phyloP scores from a whole-genome alignment of 768 basidiomycete species.

The Cubamyces sp. region DNA sequence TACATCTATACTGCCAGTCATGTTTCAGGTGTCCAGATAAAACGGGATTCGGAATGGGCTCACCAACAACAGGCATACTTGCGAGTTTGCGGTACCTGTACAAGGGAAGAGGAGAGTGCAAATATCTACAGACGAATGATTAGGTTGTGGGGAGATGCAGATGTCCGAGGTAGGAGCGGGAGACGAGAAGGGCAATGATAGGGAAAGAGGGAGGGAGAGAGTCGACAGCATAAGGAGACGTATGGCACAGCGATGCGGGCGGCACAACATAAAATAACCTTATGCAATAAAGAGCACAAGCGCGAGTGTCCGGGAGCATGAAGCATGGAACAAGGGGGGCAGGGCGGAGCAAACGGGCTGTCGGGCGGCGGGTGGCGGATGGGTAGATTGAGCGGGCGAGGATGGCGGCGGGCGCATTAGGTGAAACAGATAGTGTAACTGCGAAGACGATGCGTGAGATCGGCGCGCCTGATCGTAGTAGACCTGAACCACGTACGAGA shows the following conservation, averaged over 20 bases:
- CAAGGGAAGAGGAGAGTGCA: not conserved
- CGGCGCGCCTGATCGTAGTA: constrained; percentile 1
- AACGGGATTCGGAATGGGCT: not conserved
- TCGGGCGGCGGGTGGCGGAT: not conserved
- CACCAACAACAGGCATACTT: constrained; percentile 12
- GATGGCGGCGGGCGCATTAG: constrained; percentile 12
- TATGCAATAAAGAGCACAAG: constrained; percentile 23
- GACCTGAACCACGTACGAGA: not conserved
- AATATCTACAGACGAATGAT: constrained; percentile 25
- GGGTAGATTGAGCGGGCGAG: not conserved
- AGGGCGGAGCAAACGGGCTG: not conserved
- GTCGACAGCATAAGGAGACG: constrained; percentile 25
- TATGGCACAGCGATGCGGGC: constrained; percentile 24
- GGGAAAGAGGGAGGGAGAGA: not conserved
- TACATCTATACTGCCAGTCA: constrained; percentile 16
- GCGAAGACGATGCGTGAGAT: constrained; percentile 6
- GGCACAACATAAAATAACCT: constrained; percentile 25
- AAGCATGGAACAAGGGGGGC: not conserved
- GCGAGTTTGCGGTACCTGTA: constrained; percentile 7
- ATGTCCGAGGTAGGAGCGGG: constrained; percentile 8
- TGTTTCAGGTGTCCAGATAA: constrained; percentile 7
- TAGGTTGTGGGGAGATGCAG: constrained; percentile 14
- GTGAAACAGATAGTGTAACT: constrained; percentile 21
- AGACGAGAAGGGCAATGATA: not conserved
- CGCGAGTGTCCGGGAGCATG: constrained; percentile 5